Evolutionary conservation across 495 filamentous ascomycete genomes (phyloP), one percentile per base, ranked within the genome.

Genomic region (Penicillium egyptiacum): DNA sequence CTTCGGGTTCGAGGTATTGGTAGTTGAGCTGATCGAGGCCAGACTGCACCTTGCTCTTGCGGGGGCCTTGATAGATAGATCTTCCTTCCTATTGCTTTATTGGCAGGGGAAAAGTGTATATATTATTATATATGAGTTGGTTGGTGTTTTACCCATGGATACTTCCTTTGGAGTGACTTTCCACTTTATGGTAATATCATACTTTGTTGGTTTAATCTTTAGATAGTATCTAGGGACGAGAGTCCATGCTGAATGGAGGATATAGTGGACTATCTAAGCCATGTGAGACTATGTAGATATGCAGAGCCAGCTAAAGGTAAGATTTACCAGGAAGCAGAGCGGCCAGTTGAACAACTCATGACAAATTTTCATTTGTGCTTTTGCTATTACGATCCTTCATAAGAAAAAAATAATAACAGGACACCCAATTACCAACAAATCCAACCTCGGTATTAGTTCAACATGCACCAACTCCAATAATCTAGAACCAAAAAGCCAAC

Each of bases 321-420:
- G 4, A 37, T 37, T 7, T n/a, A 37, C 12, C 4, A 44, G 11
- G 23, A 26, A 56, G 25, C 35, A 42, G 28, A 22, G 39, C 17
- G 30, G 16, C 50, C 50, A 30, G 31, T 41, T 10, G 16, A 52
- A 52, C 35, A 41, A 19, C 8, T 42, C 35, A 11, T 4, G 16
- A 52, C 16, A 19, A 52, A 52, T 42, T 42, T 41, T 3, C 35
- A n/a, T 41, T 39, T 17, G 35, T 17, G 16, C 45, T 48, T 48
- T 48, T 48, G n/a, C 16, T 46, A 16, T n/a, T 48, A 9, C 10
- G 41, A 23, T 43, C 20, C 41, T 20, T 5, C 39, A 17, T 6
- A 17, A 42, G n/a, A 11, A 42, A 22, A 19, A 22, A 19, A 17
- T 0, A 20, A 19, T 0, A 19, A 42, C 17, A 42, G 1, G 11